phyloP scores from a whole-genome alignment of 1,284 basidiomycete species.

The Ceratobasidium sp. region DNA sequence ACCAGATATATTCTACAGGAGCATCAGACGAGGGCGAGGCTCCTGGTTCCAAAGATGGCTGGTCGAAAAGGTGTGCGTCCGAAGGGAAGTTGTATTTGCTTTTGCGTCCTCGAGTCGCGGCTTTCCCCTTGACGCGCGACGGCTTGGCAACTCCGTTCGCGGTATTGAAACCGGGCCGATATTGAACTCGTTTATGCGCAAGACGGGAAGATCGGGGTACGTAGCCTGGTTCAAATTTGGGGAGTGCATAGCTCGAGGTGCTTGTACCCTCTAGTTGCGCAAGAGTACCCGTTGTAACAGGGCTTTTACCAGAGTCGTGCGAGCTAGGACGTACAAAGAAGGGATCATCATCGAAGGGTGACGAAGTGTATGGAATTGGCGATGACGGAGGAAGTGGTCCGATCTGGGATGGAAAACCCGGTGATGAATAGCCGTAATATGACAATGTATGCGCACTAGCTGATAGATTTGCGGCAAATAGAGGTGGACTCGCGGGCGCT shows the following conservation, averaged over 20 bases:
- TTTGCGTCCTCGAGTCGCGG: not conserved
- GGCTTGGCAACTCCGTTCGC: not conserved
- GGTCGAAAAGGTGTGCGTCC: no score
- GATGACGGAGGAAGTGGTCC: conserved; percentile 4
- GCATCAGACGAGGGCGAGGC: not conserved
- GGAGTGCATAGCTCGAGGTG: not conserved
- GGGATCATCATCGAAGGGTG: conserved; percentile 19
- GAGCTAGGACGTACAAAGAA: not conserved
- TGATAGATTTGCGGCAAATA: not conserved
- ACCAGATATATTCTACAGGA: not conserved
- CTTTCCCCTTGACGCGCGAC: not conserved
- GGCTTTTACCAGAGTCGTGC: not conserved
- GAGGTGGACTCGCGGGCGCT: conserved; percentile 27
- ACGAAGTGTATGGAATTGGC: not conserved
- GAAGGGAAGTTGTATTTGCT: not conserved
- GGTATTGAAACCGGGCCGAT: not conserved
- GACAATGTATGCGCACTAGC: conserved; percentile 20
- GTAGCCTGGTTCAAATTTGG: not conserved
- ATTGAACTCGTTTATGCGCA: not conserved
- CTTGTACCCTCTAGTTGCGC: not conserved
- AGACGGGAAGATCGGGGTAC: not conserved
- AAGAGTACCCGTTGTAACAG: no score
- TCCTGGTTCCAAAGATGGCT: no score
- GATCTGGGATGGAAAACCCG: not conserved
- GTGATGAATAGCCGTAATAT: not conserved